These are phyloP conservation scores for Sugiyamaella qingdaonensis DNA, from an alignment of 805 yeast species.

Conservation along the genomic window DNA sequence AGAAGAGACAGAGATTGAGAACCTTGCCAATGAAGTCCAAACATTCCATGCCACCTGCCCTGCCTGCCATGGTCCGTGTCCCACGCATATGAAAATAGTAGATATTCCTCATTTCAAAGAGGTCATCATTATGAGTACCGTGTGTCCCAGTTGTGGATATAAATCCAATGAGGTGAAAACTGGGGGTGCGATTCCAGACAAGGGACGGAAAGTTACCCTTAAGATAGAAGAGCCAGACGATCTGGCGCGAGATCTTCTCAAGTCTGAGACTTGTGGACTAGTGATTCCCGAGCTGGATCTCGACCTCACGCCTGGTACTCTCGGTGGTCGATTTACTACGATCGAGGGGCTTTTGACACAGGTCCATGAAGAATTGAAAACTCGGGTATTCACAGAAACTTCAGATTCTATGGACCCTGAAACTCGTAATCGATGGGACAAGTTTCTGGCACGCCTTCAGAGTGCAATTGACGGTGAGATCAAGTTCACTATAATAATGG, in stretches of 20 bases:
- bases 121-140: slow-evolving; percentile 93
- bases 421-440: slow-evolving; percentile 76
- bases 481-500: slow-evolving; percentile 81
- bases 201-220: slow-evolving; percentile 72
- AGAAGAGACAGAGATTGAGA: slow-evolving; percentile 77
- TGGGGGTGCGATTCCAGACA: slow-evolving; percentile 90
- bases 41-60: slow-evolving; percentile 91
- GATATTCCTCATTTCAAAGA: slow-evolving; percentile 98
- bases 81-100: slow-evolving; percentile 94
- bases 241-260: slow-evolving; percentile 87
- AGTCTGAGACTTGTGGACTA: slow-evolving; percentile 89
- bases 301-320: slow-evolving; percentile 91
- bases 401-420: slow-evolving; percentile 87
- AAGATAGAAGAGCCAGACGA: slow-evolving; percentile 86
- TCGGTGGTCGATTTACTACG: slow-evolving; percentile 98
- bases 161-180: slow-evolving; percentile 97
- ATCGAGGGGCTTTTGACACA: slow-evolving; percentile 88
- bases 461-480: slow-evolving; percentile 77
- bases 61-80: slow-evolving; percentile 74
- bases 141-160: slow-evolving; percentile 89
- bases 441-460: slow-evolving; percentile 68
- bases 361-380: slow-evolving; percentile 82
- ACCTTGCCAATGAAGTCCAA: slow-evolving; percentile 85
- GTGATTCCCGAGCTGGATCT: slow-evolving; percentile 80
- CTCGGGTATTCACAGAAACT: slow-evolving; percentile 77